Percentiles rank a stretch among this genome's conserved stretches.
Conservation (phyloP, 192 early-diverging fungal genomes). For the Umbelopsis sp. region DNA sequence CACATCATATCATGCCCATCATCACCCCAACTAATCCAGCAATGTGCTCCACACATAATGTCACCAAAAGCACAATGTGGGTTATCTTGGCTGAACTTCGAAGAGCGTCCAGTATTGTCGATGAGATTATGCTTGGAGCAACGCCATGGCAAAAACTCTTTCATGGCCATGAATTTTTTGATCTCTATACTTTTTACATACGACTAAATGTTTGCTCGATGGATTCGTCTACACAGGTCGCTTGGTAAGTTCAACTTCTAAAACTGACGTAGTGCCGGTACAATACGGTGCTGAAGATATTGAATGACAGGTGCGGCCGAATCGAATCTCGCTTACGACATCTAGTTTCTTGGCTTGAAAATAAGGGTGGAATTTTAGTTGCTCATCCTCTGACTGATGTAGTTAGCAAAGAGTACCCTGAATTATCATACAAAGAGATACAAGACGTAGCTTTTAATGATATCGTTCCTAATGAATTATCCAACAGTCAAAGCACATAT, state of each 20-base stretch:
- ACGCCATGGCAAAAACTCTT: constrained; percentile 34
- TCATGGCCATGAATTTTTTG: constrained; percentile 29
- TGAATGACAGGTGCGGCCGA: constrained; percentile 60
- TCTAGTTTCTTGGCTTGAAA: constrained; percentile 68
- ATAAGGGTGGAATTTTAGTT: constrained; percentile 52
- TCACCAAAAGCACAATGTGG: constrained; percentile 55
- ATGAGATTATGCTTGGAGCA: constrained; percentile 31
- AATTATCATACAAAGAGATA: constrained; percentile 54
- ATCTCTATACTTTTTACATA: constrained; percentile 34
- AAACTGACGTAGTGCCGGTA: no score
- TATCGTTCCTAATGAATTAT: constrained; percentile 29
- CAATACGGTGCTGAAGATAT: no score
- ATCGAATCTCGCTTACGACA: constrained; percentile 80
- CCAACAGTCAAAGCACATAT: not conserved
- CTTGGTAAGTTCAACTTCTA: constrained; percentile 11
- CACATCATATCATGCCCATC: constrained; percentile 66
- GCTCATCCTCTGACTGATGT: constrained; percentile 80
- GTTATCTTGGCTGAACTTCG: constrained; percentile 51
- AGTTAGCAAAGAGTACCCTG: constrained; percentile 54
- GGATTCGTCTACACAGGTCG: constrained; percentile 1
- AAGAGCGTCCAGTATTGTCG: constrained; percentile 29
- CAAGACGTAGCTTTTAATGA: constrained; percentile 56
- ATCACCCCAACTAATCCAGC: constrained; percentile 74
- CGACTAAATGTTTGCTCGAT: constrained; percentile 30
- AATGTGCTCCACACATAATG: constrained; percentile 77